phyloP scores from a whole-genome alignment of 2,329 filamentous ascomycete genomes.

The Colletotrichum zoysiae region DNA sequence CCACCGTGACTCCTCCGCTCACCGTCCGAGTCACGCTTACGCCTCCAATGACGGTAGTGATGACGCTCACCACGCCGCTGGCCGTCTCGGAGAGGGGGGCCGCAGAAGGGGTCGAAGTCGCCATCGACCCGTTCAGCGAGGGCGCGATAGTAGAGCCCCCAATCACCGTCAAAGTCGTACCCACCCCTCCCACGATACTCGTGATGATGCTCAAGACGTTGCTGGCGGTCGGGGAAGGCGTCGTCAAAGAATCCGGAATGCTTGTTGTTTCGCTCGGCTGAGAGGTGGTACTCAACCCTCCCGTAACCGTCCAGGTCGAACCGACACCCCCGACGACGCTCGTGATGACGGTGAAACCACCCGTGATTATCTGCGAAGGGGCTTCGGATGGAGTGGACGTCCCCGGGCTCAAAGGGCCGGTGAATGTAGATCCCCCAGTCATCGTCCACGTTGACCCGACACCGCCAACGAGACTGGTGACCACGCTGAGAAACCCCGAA shows the following conservation, averaged over 20 bases:
- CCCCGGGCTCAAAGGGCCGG: neutral
- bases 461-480: constrained; percentile 5
- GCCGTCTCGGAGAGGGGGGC: neutral
- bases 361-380: neutral
- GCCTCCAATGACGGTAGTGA: neutral
- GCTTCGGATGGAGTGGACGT: neutral
- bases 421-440: neutral
- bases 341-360: constrained; percentile 9
- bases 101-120: neutral
- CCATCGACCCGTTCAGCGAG: neutral
- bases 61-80: neutral
- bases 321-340: neutral
- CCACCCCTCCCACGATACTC: neutral
- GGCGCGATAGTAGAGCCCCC: neutral
- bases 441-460: constrained; percentile 2
- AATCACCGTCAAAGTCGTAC: neutral
- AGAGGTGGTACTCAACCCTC: neutral
- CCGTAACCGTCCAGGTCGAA: constrained; percentile 1
- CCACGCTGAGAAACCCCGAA: neutral
- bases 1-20: neutral
- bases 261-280: neutral
- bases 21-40: neutral
- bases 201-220: neutral
- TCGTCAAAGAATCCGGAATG: neutral
- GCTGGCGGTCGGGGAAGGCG: neutral